Evolutionary conservation across 495 filamentous ascomycete genomes (phyloP), one percentile per base, ranked within the genome.

Genomic region (Neurospora sp.): DNA sequence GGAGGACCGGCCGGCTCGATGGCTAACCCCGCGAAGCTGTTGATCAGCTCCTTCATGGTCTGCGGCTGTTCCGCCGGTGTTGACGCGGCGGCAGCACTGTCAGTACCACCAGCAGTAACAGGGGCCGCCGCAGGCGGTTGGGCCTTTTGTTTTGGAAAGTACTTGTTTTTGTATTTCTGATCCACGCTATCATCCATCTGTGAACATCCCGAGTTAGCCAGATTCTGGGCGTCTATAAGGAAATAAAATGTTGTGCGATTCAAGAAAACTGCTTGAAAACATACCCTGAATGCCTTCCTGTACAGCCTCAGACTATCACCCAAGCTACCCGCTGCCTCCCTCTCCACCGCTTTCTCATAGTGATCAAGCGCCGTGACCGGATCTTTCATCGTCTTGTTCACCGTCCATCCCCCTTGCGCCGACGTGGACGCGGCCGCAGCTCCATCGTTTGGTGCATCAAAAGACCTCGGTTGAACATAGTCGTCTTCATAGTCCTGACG

Each of bases 271-370:
- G 71, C 40, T 6, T 37, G 8, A 2, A 10, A 31, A 73, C 84
- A 40, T 81, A 95, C 93, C 76, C 90, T 88, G 77, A 94, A 98
- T 4, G 96, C 96, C 78, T 93, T 93, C 71, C 96, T 88, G 78
- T 99, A 98, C 74, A 96, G 88, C 73, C 86, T 89, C 66, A 99
- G 77, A 81, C 96, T 98, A 74, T 98, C 96, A 5, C 96, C 95
- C 22, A 98, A 83, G 71, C 87, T 95, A 0, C 96, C 96, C 72
- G 90, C 89, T 0, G 85, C 86, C 82, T 98, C 96, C 77, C 88
- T 92, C 83, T 97, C 93, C 9, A 97, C 93, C 0, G 95, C 96
- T 79, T 88, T 87, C 79, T 98, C 96, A 77, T 96, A 98, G 80
- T 97, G 93, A 77, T 98, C 96, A 46, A 98, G 81, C 4, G 96